phyloP scores from a whole-genome alignment of 2,329 filamentous ascomycete genomes.

The Fusarium sambucinum region DNA sequence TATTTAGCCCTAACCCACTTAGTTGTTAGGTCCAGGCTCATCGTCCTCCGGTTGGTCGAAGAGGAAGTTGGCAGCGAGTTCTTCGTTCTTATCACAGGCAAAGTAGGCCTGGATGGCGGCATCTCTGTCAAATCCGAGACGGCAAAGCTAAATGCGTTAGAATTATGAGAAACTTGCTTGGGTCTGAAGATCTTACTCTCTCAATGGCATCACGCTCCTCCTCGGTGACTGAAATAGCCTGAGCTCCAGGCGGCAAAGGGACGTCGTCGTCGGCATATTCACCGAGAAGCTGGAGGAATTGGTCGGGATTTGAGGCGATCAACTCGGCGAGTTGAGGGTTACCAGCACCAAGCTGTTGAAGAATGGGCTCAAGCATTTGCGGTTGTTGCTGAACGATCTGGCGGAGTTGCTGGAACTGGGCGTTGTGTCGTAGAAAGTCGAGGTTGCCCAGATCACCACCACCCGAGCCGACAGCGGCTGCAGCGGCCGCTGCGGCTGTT shows the following conservation, averaged over 20 bases:
- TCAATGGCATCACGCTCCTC: conserved; percentile 98
- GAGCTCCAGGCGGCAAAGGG: conserved; percentile 86
- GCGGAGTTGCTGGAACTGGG: conserved; percentile 96
- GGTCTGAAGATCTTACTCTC: conserved; percentile 69
- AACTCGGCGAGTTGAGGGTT: conserved; percentile 95
- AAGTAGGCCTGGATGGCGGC: conserved; percentile 98
- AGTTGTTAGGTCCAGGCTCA: conserved; percentile 64
- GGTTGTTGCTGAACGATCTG: conserved; percentile 98
- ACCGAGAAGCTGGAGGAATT: conserved; percentile 89
- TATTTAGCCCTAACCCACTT: conserved; percentile 20
- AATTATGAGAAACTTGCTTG: conserved; percentile 48
- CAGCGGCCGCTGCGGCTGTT: conserved; percentile 58
- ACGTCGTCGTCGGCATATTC: conserved; percentile 89
- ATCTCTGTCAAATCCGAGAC: conserved; percentile 91
- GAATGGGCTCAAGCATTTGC: conserved; percentile 97
- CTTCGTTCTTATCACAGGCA: conserved; percentile 99
- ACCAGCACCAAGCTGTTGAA: conserved; percentile 93
- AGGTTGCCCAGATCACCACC: conserved; percentile 78
- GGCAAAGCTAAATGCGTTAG: conserved; percentile 75
- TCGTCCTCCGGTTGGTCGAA: conserved; percentile 97
- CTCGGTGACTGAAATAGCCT: conserved; percentile 91
- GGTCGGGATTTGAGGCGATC: conserved; percentile 91
- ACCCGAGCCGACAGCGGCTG: conserved; percentile 63
- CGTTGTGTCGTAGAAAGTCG: conserved; percentile 93
- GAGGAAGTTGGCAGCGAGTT: conserved; percentile 96